Evolutionary conservation across 352 stramenopile genomes (phyloP).

Genomic region (Phytophthora tentaculata): DNA sequence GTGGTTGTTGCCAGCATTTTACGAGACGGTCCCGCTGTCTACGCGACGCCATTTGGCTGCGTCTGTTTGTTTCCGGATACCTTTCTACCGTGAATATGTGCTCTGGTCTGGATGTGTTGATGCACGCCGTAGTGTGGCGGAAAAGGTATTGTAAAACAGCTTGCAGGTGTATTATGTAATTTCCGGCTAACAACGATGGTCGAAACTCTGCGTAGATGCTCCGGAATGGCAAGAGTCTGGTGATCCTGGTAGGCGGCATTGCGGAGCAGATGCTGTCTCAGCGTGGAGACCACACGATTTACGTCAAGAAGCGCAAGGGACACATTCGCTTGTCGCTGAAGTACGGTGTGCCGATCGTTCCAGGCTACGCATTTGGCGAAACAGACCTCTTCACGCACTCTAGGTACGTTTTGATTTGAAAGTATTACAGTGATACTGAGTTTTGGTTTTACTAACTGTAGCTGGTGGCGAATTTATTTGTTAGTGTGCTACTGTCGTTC

Average conservation of each 20-base stretch:
- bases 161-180: slow-evolving; percentile 1
- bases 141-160: slow-evolving; percentile 37
- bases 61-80: slow-evolving; percentile 78
- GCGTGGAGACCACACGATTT: slow-evolving; percentile 74
- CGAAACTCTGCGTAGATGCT: slow-evolving; percentile 43
- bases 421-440: no score
- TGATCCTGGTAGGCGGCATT: slow-evolving; percentile 84
- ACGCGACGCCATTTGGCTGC: slow-evolving; percentile 73
- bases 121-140: slow-evolving; percentile 62
- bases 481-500: slow-evolving; percentile 68
- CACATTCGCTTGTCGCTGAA: slow-evolving; percentile 80
- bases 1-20: slow-evolving; percentile 55
- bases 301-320: slow-evolving; percentile 85
- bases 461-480: not conserved
- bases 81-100: slow-evolving; percentile 78
- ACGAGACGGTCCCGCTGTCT: slow-evolving; percentile 67
- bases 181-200: slow-evolving; percentile 3
- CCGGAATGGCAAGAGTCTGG: slow-evolving; percentile 71
- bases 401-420: slow-evolving; percentile 49
- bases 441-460: slow-evolving; percentile 1
- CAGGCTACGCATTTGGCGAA: slow-evolving; percentile 83
- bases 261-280: slow-evolving; percentile 85
- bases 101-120: slow-evolving; percentile 84
- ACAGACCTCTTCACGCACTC: slow-evolving; percentile 87
- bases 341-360: slow-evolving; percentile 78